Evolutionary conservation across 2,329 filamentous ascomycete genomes (phyloP).

Genomic region (Didymella glomerata): DNA sequence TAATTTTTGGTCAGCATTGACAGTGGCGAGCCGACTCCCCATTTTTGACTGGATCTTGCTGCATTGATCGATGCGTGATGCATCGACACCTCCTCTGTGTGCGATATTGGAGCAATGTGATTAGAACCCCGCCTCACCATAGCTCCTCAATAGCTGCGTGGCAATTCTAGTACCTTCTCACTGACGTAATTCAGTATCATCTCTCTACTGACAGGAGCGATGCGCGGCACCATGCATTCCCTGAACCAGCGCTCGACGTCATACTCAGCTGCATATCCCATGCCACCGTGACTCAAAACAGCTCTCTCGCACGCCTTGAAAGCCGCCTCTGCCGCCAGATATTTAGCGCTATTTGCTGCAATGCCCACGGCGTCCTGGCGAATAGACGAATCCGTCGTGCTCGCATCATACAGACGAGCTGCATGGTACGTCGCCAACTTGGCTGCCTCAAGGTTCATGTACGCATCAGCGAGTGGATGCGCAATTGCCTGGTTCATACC

Average conservation of each 20-base stretch:
- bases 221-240: constrained; percentile 66
- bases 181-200: constrained; percentile 80
- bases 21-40: not conserved
- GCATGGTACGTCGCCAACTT: constrained; percentile 70
- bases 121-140: not conserved
- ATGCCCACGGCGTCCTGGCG: constrained; percentile 58
- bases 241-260: constrained; percentile 68
- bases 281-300: constrained; percentile 66
- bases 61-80: not conserved
- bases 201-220: constrained; percentile 69
- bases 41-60: not conserved
- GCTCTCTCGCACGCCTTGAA: constrained; percentile 68
- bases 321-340: constrained; percentile 67
- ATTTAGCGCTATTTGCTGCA: constrained; percentile 66
- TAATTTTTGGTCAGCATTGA: not conserved
- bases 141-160: constrained; percentile 69
- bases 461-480: constrained; percentile 66
- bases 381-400: constrained; percentile 33
- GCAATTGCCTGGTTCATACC: constrained; percentile 68
- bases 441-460: constrained; percentile 69
- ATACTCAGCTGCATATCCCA: constrained; percentile 71
- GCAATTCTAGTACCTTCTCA: constrained; percentile 72
- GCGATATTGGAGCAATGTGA: too few species aligned
- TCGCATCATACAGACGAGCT: constrained; percentile 64
- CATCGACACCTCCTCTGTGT: too few species aligned